A percentile compares a stretch with the other conserved stretches of the same genome.
phyloP scores from a whole-genome alignment of 257 asterid genomes.

The Capsicum baccatum region DNA sequence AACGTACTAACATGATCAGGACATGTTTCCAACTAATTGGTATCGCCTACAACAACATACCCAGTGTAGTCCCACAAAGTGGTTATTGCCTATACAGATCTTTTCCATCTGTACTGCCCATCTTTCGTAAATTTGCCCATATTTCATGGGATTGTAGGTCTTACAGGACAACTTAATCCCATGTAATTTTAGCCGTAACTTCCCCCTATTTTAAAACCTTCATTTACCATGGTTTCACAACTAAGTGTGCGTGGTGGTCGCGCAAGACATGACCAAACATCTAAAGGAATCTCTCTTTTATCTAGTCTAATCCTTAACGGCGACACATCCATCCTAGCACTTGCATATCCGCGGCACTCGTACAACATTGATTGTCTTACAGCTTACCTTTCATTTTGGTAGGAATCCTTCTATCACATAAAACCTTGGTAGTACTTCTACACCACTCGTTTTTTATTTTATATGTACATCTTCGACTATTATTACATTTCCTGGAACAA shows the following conservation, averaged over 20 bases:
- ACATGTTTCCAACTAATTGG: not conserved
- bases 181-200: not conserved
- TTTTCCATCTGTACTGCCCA: not conserved
- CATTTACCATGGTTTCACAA: constrained; percentile 14
- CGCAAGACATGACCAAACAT: not conserved
- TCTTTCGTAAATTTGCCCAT: not conserved
- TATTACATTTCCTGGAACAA: not conserved
- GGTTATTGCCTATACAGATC: not conserved
- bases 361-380: not conserved
- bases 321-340: not conserved
- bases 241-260: not conserved
- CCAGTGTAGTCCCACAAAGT: no score
- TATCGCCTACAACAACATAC: no score
- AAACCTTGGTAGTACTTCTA: not conserved
- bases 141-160: not conserved
- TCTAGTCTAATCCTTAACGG: not conserved
- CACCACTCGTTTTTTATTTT: not conserved
- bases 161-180: not conserved
- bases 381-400: constrained; percentile 12
- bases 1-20: not conserved
- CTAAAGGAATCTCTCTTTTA: not conserved
- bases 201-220: not conserved
- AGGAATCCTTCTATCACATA: not conserved
- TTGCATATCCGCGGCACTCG: not conserved
- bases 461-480: not conserved